Base-by-base conservation (phyloP, 352 stramenopile species). In the Labyrinthula sp. region DNA sequence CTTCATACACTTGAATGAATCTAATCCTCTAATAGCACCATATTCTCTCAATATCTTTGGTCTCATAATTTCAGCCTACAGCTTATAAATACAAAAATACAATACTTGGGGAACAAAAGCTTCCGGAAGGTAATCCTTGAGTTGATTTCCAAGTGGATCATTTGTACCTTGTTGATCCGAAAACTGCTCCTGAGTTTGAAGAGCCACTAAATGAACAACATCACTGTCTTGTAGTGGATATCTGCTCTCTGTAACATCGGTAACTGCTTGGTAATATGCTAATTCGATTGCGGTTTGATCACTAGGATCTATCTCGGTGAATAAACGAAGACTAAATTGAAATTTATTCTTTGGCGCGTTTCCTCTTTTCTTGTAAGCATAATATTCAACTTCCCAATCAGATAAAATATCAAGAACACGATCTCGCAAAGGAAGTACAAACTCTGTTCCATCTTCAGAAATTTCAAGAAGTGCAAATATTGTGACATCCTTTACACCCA, bases 241-340 rank as follows among this genome's bases (percentile, higher is more conserved):
- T 39, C 54, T 48, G 1, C 43, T 61, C 20, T 57, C 60, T 5
- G 73, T 48, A 23, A 80, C 64, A 39, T 79, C 73, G 17, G 72
- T 63, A 15, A 73, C 65, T 1, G 71, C 72, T 47, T 82, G 72
- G 15, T 74, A 45, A 48, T 79, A 80, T 30, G 73, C 57, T 1
- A 80, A 56, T 3, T 63, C 43, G 2, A 74, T 45, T 41, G 73
- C 72, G 6, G 61, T 56, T 26, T 61, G 49, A 40, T 72, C 67
- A 54, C 67, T 62, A 33, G 75, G 63, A 30, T 68, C 56, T 25
- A 76, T 56, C 18, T 75, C 60, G 17, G 76, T 59, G 59, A 73
- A 77, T 30, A 80, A 43, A 29, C 72, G 70, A 6, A 75, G 66
- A 52, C 75, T 82, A 60, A 72, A 79, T 1, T 60, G 30, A 18